phyloP scores from a whole-genome alignment of 2,329 filamentous ascomycete species.

The Mycosphaerelloides madeirae region DNA sequence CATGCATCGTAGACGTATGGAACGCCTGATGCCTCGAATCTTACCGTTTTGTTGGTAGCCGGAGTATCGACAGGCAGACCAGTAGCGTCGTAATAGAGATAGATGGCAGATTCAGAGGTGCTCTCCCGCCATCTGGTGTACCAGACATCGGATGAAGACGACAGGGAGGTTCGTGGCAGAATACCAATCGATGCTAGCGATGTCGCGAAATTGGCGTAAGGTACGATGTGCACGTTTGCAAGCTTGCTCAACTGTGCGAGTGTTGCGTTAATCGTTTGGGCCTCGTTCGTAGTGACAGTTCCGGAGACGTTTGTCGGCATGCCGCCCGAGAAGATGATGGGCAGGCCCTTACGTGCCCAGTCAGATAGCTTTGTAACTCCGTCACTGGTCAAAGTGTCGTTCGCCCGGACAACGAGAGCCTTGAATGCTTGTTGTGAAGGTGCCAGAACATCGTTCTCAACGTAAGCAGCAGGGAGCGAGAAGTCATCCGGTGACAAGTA shows the following conservation, averaged over 20 bases:
- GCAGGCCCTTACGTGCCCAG: constrained; percentile 38
- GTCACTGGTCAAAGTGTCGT: constrained; percentile 35
- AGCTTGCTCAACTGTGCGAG: constrained; percentile 24
- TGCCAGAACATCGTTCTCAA: constrained; percentile 36
- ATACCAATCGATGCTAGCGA: constrained; percentile 32
- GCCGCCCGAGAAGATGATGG: constrained; percentile 39
- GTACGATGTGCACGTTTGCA: constrained; percentile 35
- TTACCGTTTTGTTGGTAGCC: constrained; percentile 21
- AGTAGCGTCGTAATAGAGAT: constrained; percentile 38
- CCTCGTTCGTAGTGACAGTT: not conserved
- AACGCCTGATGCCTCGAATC: constrained; percentile 27
- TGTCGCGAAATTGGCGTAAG: constrained; percentile 27
- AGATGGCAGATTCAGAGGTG: constrained; percentile 24
- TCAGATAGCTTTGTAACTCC: constrained; percentile 33
- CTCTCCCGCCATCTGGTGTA: constrained; percentile 36
- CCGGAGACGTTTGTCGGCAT: constrained; percentile 25
- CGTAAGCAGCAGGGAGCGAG: constrained; percentile 34
- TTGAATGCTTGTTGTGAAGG: constrained; percentile 39
- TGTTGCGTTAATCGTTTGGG: constrained; percentile 10
- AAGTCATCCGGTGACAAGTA: constrained; percentile 46
- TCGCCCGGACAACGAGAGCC: constrained; percentile 38
- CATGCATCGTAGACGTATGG: constrained; percentile 42
- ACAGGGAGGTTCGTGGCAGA: constrained; percentile 21
- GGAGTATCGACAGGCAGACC: constrained; percentile 11
- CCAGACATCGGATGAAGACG: constrained; percentile 23